Evolutionary conservation across 225 moss, liverwort and hornwort genomes (phyloP).

Genomic region (Asterella californica): DNA sequence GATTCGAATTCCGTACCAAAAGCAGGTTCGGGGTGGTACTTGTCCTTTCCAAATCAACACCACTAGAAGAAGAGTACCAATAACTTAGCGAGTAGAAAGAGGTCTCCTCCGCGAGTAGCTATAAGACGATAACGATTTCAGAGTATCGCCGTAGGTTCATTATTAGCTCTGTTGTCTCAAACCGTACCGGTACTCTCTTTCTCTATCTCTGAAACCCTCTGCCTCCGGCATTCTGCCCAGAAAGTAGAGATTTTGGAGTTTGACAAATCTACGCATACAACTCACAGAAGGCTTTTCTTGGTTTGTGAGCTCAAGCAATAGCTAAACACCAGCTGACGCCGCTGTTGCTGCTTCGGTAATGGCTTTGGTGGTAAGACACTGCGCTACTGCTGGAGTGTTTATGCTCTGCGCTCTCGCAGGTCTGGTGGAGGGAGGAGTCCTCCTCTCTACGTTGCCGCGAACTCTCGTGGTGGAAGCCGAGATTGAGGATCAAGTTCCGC

Average conservation of each 20-base stretch:
- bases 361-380: neutral
- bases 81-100: too few species aligned
- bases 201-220: neutral
- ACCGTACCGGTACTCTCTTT: neutral
- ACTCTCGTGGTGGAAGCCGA: conserved; percentile 6
- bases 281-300: neutral
- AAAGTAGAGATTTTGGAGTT: too few species aligned
- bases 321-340: neutral
- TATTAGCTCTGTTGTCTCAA: neutral
- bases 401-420: neutral
- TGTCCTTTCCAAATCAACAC: neutral
- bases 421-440: conserved; percentile 23
- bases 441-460: conserved; percentile 16
- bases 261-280: neutral
- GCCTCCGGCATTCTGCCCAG: neutral
- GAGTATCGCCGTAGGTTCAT: neutral
- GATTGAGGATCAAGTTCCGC: conserved; percentile 6
- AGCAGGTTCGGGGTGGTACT: neutral
- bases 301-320: neutral
- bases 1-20: neutral
- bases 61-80: too few species aligned
- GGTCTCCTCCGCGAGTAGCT: neutral
- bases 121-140: neutral
- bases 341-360: neutral
- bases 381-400: neutral